Conservation (phyloP, 1,284 basidiomycete genomes). For the Trametes polyzona region DNA sequence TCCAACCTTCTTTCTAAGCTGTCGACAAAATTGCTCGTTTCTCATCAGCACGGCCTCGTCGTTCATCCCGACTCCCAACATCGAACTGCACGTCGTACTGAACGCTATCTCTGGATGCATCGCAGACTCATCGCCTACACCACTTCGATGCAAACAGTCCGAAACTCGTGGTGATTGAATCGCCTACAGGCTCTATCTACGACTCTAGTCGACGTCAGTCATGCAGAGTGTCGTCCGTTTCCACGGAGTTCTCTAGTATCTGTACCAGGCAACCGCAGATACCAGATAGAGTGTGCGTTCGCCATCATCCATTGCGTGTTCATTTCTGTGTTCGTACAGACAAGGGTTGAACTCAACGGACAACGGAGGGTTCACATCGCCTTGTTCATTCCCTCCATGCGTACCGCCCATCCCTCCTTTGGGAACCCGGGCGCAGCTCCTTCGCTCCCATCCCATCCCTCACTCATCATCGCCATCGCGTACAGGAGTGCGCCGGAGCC, state of each 20-base stretch:
- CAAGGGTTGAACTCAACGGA: background rate
- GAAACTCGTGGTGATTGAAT: too few species aligned
- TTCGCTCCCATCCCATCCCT: conserved; percentile 55
- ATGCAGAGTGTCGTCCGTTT: background rate
- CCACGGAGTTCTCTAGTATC: background rate
- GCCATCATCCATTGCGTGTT: background rate
- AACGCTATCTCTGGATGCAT: conserved; percentile 3
- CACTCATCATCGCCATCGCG: conserved; percentile 60
- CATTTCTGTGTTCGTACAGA: conserved; percentile 1
- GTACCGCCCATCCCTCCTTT: conserved; percentile 47
- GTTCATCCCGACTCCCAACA: background rate
- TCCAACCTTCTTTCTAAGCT: background rate
- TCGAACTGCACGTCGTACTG: conserved; percentile 12
- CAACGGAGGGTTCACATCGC: conserved; percentile 38
- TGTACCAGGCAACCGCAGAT: too few species aligned
- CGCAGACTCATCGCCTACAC: conserved; percentile 11
- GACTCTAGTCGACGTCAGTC: background rate
- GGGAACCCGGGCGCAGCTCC: conserved; percentile 53
- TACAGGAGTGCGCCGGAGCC: conserved; percentile 56
- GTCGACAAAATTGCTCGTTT: background rate
- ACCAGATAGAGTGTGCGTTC: background rate
- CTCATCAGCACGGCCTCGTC: conserved; percentile 16
- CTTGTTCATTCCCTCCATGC: conserved; percentile 46
- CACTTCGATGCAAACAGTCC: too few species aligned
- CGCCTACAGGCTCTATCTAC: too few species aligned